Evolutionary conservation across 495 filamentous ascomycete species (phyloP), one percentile per base, ranked within the genome.

Genomic region (Aeminium ludgeri): DNA sequence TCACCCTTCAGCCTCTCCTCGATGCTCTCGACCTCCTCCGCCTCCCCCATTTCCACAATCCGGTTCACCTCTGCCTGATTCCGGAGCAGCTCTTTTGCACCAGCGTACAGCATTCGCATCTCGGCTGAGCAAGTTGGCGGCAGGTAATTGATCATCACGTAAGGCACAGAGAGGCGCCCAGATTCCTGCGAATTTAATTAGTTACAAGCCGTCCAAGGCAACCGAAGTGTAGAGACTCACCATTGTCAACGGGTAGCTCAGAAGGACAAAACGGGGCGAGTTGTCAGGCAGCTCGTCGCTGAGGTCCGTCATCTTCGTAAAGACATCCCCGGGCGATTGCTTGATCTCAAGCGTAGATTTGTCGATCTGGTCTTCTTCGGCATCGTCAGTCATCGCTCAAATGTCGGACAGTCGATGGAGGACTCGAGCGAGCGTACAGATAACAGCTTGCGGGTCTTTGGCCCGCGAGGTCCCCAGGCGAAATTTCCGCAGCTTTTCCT

Each of bases 81-180:
- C 48, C 86, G 75, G 74, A 97, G 82, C 60, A 94, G 61, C 63
- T 97, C 87, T 58, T 91, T 92, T 18, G 87, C 87, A 15, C 84
- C 76, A 13, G 89, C 89, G 61, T 97, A 97, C 63, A 85, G 69
- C 89, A 95, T 96, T 37, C 82, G 75, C 55, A 78, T 59, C 46
- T 79, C 78, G 45, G 65, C 69, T 58, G 89, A 92, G 63, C 82
- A 86, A 34, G 86, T 93, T 34, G 73, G 78, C 13, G 89, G 89
- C 35, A 95, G 70, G 60, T 86, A 94, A 64, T 86, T 93, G 29
- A 97, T 63, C 55, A 97, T 72, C 31, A 94, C 85, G 58, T 96
- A 97, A 18, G 87, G 89, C 19, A 80, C 75, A 0, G 77, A 64
- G 16, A 69, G 60, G 20, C 78, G 64, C 31, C 79, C 78, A 19